A percentile compares a stretch with the other conserved stretches of the same genome.
Conservation (phyloP, 768 basidiomycete genomes). For the Amanita polypyramis region DNA sequence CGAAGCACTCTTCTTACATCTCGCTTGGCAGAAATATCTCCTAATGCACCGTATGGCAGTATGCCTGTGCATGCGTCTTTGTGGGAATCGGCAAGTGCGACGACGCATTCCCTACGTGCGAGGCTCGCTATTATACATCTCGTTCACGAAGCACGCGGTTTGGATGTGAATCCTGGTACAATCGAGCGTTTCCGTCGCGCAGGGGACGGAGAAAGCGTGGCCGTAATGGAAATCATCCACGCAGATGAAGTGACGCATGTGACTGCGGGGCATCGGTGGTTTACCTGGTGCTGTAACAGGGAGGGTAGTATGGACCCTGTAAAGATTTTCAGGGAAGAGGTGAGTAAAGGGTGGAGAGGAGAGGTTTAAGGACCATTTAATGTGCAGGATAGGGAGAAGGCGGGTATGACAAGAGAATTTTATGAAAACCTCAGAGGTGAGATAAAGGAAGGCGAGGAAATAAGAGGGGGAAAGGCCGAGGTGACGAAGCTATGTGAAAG, state of each 20-base stretch:
- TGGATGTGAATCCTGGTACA: too few relatives aligned
- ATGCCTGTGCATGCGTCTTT: slow-evolving; percentile 65
- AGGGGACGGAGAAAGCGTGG: slow-evolving; percentile 58
- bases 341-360: slow-evolving; percentile 58
- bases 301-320: slow-evolving; percentile 46
- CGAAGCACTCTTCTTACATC: slow-evolving; percentile 46
- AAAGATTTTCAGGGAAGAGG: slow-evolving; percentile 57
- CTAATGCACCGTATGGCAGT: slow-evolving; percentile 61
- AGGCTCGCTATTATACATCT: too few relatives aligned
- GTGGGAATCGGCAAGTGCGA: too few relatives aligned
- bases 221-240: slow-evolving; percentile 66
- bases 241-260: slow-evolving; percentile 78
- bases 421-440: slow-evolving; percentile 66
- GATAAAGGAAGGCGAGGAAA: slow-evolving; percentile 31
- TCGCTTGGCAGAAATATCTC: slow-evolving; percentile 49
- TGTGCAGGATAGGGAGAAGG: slow-evolving; percentile 57
- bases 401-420: slow-evolving; percentile 61
- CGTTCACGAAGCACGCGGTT: too few relatives aligned
- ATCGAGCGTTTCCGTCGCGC: too few relatives aligned
- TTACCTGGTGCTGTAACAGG: slow-evolving; percentile 61
- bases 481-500: neutral
- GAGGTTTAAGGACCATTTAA: slow-evolving; percentile 80
- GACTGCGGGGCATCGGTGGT: slow-evolving; percentile 76
- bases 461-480: neutral
- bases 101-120: too few relatives aligned